Base-by-base conservation (phyloP, 768 basidiomycete genomes). In the Cubamyces lactineus region DNA sequence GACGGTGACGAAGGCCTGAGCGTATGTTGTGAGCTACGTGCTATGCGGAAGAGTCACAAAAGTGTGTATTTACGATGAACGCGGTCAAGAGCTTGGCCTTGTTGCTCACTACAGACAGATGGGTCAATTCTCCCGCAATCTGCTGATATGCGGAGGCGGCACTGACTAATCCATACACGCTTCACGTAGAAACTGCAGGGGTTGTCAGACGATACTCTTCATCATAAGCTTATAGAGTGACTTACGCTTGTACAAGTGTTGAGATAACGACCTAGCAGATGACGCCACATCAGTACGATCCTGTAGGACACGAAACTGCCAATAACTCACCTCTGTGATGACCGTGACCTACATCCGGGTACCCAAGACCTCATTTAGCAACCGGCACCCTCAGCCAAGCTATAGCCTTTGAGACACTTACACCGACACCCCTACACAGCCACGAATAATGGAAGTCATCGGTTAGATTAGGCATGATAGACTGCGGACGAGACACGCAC, bases 181-280 rank as follows among this genome's bases (percentile, higher is more conserved):
- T 26, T 50, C 3, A 55, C 53, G 19, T 54, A 55, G 47, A 43
- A 48, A 41, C 53, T 54, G 17, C 1, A 41, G 1, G 7, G 13
- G 6, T 19, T 8, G 45, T 53, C 11, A 60, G 23, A n/a, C 4
- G 13, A 21, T 47, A 5, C 21, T 47, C 21, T 13, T 5, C 7
- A 24, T 2, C 5, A 23, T 4, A 24, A 11, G 7, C 8, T 5
- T 12, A 24, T 23, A 24, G 46, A 34, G 9, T 6, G 7, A 30
- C 59, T 54, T 21, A 61, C 60, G 47, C 46, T 45, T 61, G 60
- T 34, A 61, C 60, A 28, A 61, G 53, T 4, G 53, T 55, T 5
- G 60, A 61, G 24, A 61, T 54, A 11, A 61, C 39, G 12, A 60
- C 59, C 58, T 59, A 23, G 19, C 16, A 21, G 28, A 21, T 21